Evolutionary conservation across 257 asterid genomes (phyloP).

Genomic region (Paraleonurus japonicus): DNA sequence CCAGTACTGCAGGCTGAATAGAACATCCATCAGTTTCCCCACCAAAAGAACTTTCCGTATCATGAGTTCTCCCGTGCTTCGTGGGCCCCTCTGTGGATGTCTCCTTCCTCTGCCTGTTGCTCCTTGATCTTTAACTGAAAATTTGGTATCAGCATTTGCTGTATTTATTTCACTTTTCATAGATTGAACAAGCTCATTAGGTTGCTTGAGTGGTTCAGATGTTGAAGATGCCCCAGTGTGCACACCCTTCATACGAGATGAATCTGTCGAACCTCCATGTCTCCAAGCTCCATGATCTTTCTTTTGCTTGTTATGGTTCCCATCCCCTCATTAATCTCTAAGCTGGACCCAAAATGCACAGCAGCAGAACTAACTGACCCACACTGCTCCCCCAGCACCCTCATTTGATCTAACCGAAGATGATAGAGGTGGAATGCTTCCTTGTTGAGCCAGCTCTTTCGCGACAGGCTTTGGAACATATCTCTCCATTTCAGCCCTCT

Average conservation of each 20-base stretch:
- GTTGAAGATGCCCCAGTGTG: conserved; percentile 31
- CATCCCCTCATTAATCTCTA: conserved; percentile 47
- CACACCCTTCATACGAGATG: conserved; percentile 34
- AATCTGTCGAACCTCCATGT: conserved; percentile 49
- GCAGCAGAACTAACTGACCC: conserved; percentile 36
- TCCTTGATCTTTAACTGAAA: conserved; percentile 52
- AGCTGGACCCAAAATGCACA: conserved; percentile 28
- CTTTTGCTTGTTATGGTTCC: conserved; percentile 48
- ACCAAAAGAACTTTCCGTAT: conserved; percentile 33
- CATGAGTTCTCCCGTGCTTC: conserved; percentile 38
- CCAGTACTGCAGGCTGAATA: conserved; percentile 37
- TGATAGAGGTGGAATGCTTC: conserved; percentile 35
- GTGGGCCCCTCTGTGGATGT: conserved; percentile 43
- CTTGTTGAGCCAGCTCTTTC: conserved; percentile 86
- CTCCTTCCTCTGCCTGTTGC: conserved; percentile 61
- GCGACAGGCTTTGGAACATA: conserved; percentile 94
- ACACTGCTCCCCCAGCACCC: conserved; percentile 35
- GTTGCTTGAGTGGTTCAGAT: conserved; percentile 39
- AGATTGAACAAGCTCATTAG: conserved; percentile 27
- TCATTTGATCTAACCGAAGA: conserved; percentile 41
- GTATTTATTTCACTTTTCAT: conserved; percentile 33
- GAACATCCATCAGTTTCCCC: conserved; percentile 42
- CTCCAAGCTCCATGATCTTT: conserved; percentile 66
- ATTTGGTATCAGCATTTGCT: conserved; percentile 34
- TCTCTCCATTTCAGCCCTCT: conserved; percentile 98